A percentile compares a stretch with the other conserved stretches of the same genome.
Evolutionary conservation across 345 rosid species (phyloP).

Genomic region (Gossypium turneri): DNA sequence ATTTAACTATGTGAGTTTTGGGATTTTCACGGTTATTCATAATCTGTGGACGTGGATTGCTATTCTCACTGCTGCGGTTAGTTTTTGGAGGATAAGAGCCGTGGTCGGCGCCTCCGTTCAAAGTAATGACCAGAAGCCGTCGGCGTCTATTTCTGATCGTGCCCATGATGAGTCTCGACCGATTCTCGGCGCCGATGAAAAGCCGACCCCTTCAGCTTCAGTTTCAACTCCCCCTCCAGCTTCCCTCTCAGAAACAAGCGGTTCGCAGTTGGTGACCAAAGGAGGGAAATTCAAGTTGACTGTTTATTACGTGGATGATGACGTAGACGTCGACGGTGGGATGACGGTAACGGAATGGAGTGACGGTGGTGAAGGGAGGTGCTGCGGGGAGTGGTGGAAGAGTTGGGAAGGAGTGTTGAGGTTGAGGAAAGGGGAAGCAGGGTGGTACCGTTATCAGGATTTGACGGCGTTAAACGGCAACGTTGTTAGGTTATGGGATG

Average conservation of each 20-base stretch:
- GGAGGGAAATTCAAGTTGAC: conserved; percentile 40
- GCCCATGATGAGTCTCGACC: neutral
- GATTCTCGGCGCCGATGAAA: neutral
- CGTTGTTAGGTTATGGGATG: conserved; percentile 74
- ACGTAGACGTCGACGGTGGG: neutral
- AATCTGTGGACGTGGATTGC: conserved; percentile 77
- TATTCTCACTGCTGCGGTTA: conserved; percentile 55
- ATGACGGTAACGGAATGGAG: neutral
- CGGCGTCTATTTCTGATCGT: neutral
- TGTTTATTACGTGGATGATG: conserved; percentile 34
- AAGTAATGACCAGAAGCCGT: neutral
- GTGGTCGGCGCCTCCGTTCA: conserved; percentile 11
- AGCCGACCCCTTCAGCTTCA: neutral
- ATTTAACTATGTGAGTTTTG: conserved; percentile 43
- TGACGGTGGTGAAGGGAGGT: neutral
- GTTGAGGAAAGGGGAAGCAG: conserved; percentile 31
- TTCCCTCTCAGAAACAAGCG: neutral
- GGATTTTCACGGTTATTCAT: conserved; percentile 37
- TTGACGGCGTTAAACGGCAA: conserved; percentile 59
- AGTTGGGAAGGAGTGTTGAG: conserved; percentile 41
- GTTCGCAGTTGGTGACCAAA: conserved; percentile 20
- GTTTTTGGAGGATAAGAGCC: conserved; percentile 67
- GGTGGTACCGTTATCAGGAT: conserved; percentile 64
- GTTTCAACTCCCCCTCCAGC: conserved; percentile 4
- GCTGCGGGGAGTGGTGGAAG: conserved; percentile 34